A percentile compares a stretch with the other conserved stretches of the same genome.
These are phyloP conservation scores for Mucor indicus DNA, from an alignment of 371 early-diverging fungal genomes.

Conservation along the genomic window DNA sequence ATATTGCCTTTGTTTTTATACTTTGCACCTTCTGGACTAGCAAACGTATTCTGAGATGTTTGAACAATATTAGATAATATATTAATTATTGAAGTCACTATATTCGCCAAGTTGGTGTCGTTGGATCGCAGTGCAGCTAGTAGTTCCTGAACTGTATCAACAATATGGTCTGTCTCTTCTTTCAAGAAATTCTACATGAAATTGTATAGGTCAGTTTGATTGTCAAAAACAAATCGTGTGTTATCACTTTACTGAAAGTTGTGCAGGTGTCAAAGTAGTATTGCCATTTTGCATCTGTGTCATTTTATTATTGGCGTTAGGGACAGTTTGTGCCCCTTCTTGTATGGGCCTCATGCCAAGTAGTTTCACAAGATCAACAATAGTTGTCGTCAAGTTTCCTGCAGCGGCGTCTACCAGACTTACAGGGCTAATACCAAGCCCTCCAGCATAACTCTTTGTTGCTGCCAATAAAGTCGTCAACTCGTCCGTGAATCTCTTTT, in stretches of 20 bases:
- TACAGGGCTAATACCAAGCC: constrained; percentile 65
- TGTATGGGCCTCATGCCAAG: constrained; percentile 45
- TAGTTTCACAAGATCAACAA: constrained; percentile 74
- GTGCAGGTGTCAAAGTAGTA: too few species aligned
- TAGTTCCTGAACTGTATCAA: constrained; percentile 82
- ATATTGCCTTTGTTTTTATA: constrained; percentile 43
- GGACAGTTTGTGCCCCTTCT: not conserved
- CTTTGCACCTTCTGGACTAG: constrained; percentile 33
- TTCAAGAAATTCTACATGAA: constrained; percentile 80
- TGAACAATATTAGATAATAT: constrained; percentile 44
- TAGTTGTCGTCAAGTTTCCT: constrained; percentile 67
- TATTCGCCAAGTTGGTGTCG: constrained; percentile 16
- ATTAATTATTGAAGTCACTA: constrained; percentile 70
- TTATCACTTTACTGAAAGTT: too few species aligned
- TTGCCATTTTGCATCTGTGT: too few species aligned
- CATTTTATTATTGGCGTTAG: too few species aligned
- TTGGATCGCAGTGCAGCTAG: constrained; percentile 64
- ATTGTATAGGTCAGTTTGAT: too few species aligned
- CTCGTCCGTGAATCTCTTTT: constrained; percentile 60
- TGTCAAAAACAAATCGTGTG: too few species aligned
- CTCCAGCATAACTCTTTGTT: constrained; percentile 78
- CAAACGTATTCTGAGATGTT: constrained; percentile 41
- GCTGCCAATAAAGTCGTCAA: constrained; percentile 69
- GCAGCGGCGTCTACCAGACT: constrained; percentile 79
- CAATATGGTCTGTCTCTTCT: constrained; percentile 81